These are phyloP conservation scores for Limonium bicolor DNA, from an alignment of 148 eudicot species.

Conservation along the genomic window DNA sequence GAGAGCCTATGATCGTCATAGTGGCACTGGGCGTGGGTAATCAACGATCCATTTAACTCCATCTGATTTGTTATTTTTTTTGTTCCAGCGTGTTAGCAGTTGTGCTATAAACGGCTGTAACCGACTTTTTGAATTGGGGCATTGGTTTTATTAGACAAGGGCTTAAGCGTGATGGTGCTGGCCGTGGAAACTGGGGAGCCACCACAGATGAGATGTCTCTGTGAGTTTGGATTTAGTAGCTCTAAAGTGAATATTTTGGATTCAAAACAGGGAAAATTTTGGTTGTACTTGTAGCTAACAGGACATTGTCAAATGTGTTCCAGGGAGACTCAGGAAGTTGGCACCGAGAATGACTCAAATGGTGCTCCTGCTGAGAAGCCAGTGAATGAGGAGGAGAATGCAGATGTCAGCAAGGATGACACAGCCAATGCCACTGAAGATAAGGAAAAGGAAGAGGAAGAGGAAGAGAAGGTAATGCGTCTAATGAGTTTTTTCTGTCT, in stretches of 20 bases:
- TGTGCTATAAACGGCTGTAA: no score
- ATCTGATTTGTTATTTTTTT: no score
- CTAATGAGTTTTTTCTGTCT: background rate
- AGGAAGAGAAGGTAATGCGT: conserved; percentile 55
- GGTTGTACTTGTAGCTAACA: background rate
- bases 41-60: no score
- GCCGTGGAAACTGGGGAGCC: conserved; percentile 95
- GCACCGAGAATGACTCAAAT: conserved; percentile 40
- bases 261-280: background rate
- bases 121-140: background rate
- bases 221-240: conserved; percentile 21
- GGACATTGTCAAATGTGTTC: conserved; percentile 1
- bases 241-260: background rate
- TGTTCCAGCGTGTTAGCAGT: no score
- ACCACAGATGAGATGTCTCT: conserved; percentile 50
- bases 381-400: conserved; percentile 26
- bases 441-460: conserved; percentile 87
- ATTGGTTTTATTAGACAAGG: conserved; percentile 42
- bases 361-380: conserved; percentile 35
- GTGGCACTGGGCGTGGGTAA: conserved; percentile 80
- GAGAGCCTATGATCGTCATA: conserved; percentile 65
- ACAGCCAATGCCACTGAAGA: conserved; percentile 56
- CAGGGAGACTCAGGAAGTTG: conserved; percentile 53
- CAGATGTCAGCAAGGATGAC: conserved; percentile 49
- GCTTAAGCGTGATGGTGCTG: conserved; percentile 77